Evolutionary conservation across 805 yeast genomes (phyloP).

Genomic region (Wickerhamiella slavikovae): DNA sequence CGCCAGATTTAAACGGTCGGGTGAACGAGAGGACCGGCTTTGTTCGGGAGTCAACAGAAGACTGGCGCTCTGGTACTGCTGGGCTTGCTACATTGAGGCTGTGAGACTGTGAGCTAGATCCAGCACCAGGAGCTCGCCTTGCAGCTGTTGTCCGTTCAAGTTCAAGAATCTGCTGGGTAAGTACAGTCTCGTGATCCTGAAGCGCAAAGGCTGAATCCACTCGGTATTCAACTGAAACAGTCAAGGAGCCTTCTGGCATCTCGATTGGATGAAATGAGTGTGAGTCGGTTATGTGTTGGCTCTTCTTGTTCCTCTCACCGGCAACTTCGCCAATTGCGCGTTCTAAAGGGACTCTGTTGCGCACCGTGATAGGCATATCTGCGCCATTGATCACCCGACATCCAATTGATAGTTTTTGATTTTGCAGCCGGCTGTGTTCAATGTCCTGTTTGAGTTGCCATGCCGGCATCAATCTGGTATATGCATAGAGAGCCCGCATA

Average conservation of each 20-base stretch:
- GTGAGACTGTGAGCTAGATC: constrained; percentile 5
- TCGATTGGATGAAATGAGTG: constrained; percentile 47
- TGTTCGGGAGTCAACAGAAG: constrained; percentile 17
- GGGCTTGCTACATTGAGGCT: too few species aligned
- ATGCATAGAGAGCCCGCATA: constrained; percentile 53
- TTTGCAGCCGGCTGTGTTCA: constrained; percentile 20
- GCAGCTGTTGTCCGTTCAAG: constrained; percentile 21
- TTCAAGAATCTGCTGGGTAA: constrained; percentile 34
- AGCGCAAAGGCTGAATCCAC: constrained; percentile 46
- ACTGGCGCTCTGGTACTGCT: constrained; percentile 6
- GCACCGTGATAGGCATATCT: constrained; percentile 57
- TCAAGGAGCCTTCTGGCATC: constrained; percentile 55
- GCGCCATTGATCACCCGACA: constrained; percentile 53
- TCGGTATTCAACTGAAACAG: constrained; percentile 63
- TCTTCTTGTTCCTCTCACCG: constrained; percentile 6
- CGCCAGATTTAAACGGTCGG: too few species aligned
- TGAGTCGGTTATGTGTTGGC: constrained; percentile 37
- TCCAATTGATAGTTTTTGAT: constrained; percentile 27
- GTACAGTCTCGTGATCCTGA: constrained; percentile 41
- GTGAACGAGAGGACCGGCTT: constrained; percentile 8
- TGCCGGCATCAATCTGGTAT: constrained; percentile 49
- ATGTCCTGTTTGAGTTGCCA: constrained; percentile 33
- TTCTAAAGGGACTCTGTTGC: constrained; percentile 68
- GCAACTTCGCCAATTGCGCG: constrained; percentile 22
- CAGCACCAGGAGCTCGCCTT: too few species aligned